Percentiles rank a stretch among this genome's conserved stretches.
These are phyloP conservation scores for Trametes hirsuta DNA, from an alignment of 1,284 basidiomycete species.

Conservation along the genomic window DNA sequence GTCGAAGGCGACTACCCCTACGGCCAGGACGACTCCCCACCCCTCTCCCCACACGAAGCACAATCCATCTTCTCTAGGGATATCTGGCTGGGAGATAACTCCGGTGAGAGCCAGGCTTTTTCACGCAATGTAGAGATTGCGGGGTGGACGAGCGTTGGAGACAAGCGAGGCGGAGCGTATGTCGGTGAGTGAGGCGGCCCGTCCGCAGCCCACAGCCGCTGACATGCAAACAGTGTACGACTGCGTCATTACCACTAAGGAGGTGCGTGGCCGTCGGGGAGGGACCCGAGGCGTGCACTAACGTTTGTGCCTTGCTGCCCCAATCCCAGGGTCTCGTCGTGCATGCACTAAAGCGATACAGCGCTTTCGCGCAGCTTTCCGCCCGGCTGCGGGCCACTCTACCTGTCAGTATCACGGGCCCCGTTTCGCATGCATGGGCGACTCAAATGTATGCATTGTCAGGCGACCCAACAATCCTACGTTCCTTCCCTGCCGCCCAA, in stretches of 20 bases:
- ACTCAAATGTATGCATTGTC: background rate
- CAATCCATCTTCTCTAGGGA: constrained; percentile 64
- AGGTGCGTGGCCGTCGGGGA: constrained; percentile 37
- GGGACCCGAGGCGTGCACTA: background rate
- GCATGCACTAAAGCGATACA: constrained; percentile 72
- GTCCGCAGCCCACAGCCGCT: background rate
- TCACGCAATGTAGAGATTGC: constrained; percentile 63
- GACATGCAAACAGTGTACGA: constrained; percentile 52
- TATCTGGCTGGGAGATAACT: constrained; percentile 66
- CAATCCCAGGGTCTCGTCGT: constrained; percentile 56
- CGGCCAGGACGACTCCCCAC: constrained; percentile 24
- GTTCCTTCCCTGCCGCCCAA: constrained; percentile 73
- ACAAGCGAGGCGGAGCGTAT: constrained; percentile 61
- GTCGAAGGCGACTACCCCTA: constrained; percentile 19
- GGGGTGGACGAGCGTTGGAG: constrained; percentile 73
- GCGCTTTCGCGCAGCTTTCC: constrained; percentile 65
- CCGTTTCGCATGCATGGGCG: background rate
- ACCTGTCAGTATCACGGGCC: constrained; percentile 45
- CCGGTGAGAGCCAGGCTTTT: constrained; percentile 55
- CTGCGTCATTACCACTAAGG: constrained; percentile 64
- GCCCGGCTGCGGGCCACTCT: constrained; percentile 52
- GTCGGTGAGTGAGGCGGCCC: constrained; percentile 48
- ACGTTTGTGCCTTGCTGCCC: background rate
- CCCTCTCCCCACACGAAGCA: constrained; percentile 40
- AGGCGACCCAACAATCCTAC: constrained; percentile 49